phyloP scores from a whole-genome alignment of 1,139 yeast species.

The Sugiyamaella sp. region DNA sequence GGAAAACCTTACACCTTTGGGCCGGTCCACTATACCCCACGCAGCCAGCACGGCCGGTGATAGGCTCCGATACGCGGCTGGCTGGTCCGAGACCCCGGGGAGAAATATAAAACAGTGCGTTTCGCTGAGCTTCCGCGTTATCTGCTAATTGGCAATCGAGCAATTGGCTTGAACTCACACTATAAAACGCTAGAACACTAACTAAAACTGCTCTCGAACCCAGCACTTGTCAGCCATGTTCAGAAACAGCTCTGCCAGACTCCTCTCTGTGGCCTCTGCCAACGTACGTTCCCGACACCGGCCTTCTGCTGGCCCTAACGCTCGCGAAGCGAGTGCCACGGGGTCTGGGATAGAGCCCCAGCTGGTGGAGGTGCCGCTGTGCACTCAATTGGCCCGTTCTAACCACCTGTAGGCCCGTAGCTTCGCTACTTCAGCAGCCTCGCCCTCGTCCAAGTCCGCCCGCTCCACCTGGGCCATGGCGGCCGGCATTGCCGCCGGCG shows the following conservation, averaged over 20 bases:
- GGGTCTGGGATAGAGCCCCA: background rate
- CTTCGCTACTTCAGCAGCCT: constrained; percentile 5
- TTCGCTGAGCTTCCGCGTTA: background rate
- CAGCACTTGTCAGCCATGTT: constrained; percentile 6
- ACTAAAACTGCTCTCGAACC: too few relatives aligned
- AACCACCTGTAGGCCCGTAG: constrained; percentile 10
- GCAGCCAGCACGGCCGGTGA: background rate
- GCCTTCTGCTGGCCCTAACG: background rate
- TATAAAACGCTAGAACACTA: background rate
- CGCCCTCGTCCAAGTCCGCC: constrained; percentile 8
- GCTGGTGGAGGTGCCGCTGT: background rate
- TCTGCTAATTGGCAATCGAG: background rate
- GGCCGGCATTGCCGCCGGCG: constrained; percentile 39
- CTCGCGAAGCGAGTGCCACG: background rate
- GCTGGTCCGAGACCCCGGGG: background rate
- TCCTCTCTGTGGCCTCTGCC: constrained; percentile 1
- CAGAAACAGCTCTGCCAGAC: constrained; percentile 14
- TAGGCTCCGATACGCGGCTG: background rate
- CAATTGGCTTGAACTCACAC: background rate
- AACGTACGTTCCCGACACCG: constrained; percentile 5
- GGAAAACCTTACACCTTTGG: too few relatives aligned
- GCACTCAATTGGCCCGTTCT: background rate
- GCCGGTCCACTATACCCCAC: background rate
- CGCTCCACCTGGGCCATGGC: constrained; percentile 26
- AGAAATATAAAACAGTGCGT: background rate